Evolutionary conservation across 495 filamentous ascomycete genomes (phyloP), one percentile per base, ranked within the genome.

Genomic region (Aspergillus biplanus): DNA sequence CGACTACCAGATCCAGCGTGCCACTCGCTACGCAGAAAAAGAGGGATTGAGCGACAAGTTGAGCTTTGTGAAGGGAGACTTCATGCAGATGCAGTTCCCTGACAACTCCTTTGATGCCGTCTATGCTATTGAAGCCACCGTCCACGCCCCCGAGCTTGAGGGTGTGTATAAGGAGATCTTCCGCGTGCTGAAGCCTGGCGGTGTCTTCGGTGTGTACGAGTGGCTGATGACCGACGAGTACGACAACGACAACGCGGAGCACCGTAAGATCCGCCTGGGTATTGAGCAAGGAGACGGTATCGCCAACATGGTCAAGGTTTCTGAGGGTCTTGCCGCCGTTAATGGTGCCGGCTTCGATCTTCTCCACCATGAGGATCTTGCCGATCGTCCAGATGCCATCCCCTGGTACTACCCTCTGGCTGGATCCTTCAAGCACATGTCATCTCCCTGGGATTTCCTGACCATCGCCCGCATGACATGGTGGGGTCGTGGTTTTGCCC

Each of bases 51-150:
- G 88, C 4, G 72, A 92, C 69, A 92, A 97, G 81, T 79, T 97
- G 71, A 86, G 83, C 70, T 98, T 92, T 67, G 89, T 92, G 64
- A 97, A 98, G 86, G 94, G 95, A 52, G 96, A 98, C 70, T 99
- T 98, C 80, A 98, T 97, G 94, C 95, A 99, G 88, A 98, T 99
- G 94, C 89, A 86, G 37, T 99, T 98, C 83, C 89, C 92, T 52
- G 86, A 92, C 67, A 90, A 96, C 82, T 82, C 75, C 52, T 99
- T 99, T 78, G 96, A 99, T 65, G 92, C 91, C 67, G 95, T 99
- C 52, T 98, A 99, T 71, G 95, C 96, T 63, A 99, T 99, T 70
- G 95, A 99, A 78, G 95, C 95, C 7, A 99, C 95, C 33, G 91
- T 95, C 44, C 96, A 99, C 77, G 95, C 95, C 4, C 95, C 96